Evolutionary conservation across 305 asterid species (phyloP).

Genomic region (Solanum hybrid): DNA sequence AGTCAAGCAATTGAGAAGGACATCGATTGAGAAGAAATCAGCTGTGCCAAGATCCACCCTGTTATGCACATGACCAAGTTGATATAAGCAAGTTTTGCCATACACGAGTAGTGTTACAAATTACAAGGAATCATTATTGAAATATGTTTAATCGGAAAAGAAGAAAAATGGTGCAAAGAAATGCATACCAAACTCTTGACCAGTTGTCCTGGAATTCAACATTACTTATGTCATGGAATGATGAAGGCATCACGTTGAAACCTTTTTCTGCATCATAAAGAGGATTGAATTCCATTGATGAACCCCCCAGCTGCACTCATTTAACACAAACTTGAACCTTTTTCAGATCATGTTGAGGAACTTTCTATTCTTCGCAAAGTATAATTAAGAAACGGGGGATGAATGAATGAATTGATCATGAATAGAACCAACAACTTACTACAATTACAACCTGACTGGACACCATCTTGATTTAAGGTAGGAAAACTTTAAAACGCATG

Average conservation of each 20-base stretch:
- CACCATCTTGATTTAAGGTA: background rate
- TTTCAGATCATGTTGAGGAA: background rate
- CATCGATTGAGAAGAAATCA: slow-evolving; percentile 79
- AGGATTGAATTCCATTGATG: slow-evolving; percentile 74
- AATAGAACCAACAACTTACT: background rate
- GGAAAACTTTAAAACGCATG: background rate
- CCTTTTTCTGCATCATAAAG: slow-evolving; percentile 80
- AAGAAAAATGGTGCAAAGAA: background rate
- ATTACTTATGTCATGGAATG: slow-evolving; percentile 79
- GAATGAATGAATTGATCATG: background rate
- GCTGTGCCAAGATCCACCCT: slow-evolving; percentile 96
- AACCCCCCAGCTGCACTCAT: slow-evolving; percentile 52
- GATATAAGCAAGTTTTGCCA: background rate
- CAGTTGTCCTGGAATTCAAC: slow-evolving; percentile 93
- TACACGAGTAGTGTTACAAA: background rate
- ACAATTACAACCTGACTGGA: background rate
- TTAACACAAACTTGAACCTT: background rate
- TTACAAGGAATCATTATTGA: background rate
- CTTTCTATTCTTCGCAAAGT: background rate
- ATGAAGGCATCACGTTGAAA: slow-evolving; percentile 70
- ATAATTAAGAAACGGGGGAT: background rate
- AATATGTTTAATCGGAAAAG: background rate
- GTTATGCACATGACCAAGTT: slow-evolving; percentile 12
- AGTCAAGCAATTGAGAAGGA: slow-evolving; percentile 88
- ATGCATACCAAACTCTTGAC: slow-evolving; percentile 78